Base-by-base conservation (phyloP, 2,329 filamentous ascomycete species). In the Pestalotiopsis sp. region DNA sequence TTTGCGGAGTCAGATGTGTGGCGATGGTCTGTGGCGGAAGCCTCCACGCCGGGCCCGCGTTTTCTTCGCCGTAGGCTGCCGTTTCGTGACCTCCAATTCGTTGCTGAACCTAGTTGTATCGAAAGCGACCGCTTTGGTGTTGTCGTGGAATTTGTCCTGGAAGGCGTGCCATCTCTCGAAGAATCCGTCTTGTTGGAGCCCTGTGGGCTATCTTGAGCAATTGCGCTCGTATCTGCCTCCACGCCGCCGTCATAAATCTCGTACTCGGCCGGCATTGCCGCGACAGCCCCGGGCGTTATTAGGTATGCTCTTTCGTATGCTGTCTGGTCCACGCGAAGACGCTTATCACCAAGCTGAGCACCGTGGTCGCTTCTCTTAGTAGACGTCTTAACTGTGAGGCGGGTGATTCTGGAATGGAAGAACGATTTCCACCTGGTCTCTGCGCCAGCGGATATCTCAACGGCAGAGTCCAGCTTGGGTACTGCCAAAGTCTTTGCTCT, bases 21-120 rank as follows among this genome's bases (percentile, higher is more conserved):
- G 64, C 87, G 86, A 77, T 82, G 84, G 71, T 80, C 81, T 73
- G 80, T 81, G 73, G 78, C 81, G 27, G 79, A 76, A 66, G 83
- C 81, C 70, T 80, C 79, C 69, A 27, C 17, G 23, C 65, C 61
- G 23, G 56, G 38, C 39, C 81, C 82, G 69, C 85, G 83, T 77
- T 89, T 90, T 38, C 83, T 80, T 25, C 85, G 85, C 63, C 87
- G 85, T 66, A 90, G 75, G 78, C 88, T 91, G 67, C 87, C 85
- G 9, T 84, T 82, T 75, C 81, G 86, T 41, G 86, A 80, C 70
- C 89, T 86, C 87, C 88, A 90, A 64, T 80, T 85, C 64, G 80
- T 82, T 17, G 88, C 83, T 1, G 88, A 87, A 69, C 83, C 82
- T 69, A 91, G 88, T 67, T 89, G 87, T 82, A 88, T 86, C 17